Evolutionary conservation across 495 filamentous ascomycete genomes (phyloP), one percentile per base, ranked within the genome.

Genomic region (Talaromyces stipitatus): DNA sequence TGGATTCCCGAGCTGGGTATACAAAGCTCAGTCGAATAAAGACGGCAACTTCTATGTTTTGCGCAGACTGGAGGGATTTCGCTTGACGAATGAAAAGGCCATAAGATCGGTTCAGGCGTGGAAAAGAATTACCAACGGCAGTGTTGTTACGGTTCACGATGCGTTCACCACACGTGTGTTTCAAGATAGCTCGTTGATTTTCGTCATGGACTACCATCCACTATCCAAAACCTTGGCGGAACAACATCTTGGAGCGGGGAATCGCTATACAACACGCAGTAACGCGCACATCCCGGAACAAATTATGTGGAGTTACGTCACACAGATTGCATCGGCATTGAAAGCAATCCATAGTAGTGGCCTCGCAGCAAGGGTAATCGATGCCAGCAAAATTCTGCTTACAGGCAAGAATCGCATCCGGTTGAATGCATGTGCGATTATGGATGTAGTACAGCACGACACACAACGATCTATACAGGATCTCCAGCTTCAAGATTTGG

Each of bases 121-220:
- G 95, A 94, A 91, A 62, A 85, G 88, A 48, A 81, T 98, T 16
- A 81, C 79, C 63, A 92, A 85, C 65, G 87, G 85, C 50, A 89
- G 84, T 60, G 84, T 97, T 24, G 92, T 97, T 16, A 87, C 85
- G 2, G 81, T 96, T 10, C 87, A 95, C 64, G 89, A 96, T 72
- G 90, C 89, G 2, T 97, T 97, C 67, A 97, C 94, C 6, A 96
- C 89, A 41, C 78, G 90, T 36, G 86, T 85, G 47, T 98, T 97
- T 72, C 89, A 91, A 58, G 95, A 97, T 64, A 95, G 87, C 69
- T 97, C 95, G 14, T 78, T 98, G 54, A 87, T 98, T 58, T 89
- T 97, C 66, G 91, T 95, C 30, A 95, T 89, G 57, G 89, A 95
- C 67, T 98, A 92, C 65, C 89, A 95, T 64, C 95, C 94, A 1